A percentile compares a stretch with the other conserved stretches of the same genome.
phyloP scores from a whole-genome alignment of 768 basidiomycete genomes.

The Tricholoma bakamatsutake region DNA sequence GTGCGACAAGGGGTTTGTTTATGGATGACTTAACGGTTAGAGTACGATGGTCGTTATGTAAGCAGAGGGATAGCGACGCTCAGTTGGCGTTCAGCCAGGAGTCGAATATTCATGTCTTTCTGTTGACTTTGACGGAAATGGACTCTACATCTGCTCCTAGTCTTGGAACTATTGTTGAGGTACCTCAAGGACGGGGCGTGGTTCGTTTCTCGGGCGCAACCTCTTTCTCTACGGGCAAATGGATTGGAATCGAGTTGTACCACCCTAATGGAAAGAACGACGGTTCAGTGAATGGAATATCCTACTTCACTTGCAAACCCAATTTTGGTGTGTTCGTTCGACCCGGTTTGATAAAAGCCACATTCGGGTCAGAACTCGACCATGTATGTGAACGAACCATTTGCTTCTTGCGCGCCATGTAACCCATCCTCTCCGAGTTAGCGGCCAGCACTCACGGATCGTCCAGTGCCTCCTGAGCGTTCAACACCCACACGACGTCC shows the following conservation, averaged over 20 bases:
- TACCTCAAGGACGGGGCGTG: conserved; percentile 74
- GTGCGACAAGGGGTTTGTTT: no score
- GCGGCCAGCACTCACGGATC: conserved; percentile 5
- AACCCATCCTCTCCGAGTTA: conserved; percentile 3
- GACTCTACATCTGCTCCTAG: conserved; percentile 20
- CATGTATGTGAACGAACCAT: background rate
- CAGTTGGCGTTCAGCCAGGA: no score
- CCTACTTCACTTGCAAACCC: conserved; percentile 78
- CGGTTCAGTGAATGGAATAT: conserved; percentile 71
- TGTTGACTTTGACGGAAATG: background rate
- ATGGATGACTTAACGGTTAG: no score
- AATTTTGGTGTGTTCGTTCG: conserved; percentile 86
- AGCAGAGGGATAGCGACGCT: no score
- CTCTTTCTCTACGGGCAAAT: conserved; percentile 82
- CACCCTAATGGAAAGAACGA: conserved; percentile 93
- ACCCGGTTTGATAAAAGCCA: conserved; percentile 71
- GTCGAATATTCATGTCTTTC: background rate
- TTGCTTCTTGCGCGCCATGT: background rate
- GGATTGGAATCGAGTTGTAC: conserved; percentile 89
- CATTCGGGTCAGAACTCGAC: conserved; percentile 44
- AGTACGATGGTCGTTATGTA: no score
- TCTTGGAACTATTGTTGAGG: conserved; percentile 72
- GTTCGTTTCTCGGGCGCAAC: conserved; percentile 86
- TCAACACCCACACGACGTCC: conserved; percentile 26
- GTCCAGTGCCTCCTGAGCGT: conserved; percentile 18